A percentile compares a stretch with the other conserved stretches of the same genome.
These are phyloP conservation scores for Diddensiella transvaalensis DNA, from an alignment of 805 yeast species.

Conservation along the genomic window DNA sequence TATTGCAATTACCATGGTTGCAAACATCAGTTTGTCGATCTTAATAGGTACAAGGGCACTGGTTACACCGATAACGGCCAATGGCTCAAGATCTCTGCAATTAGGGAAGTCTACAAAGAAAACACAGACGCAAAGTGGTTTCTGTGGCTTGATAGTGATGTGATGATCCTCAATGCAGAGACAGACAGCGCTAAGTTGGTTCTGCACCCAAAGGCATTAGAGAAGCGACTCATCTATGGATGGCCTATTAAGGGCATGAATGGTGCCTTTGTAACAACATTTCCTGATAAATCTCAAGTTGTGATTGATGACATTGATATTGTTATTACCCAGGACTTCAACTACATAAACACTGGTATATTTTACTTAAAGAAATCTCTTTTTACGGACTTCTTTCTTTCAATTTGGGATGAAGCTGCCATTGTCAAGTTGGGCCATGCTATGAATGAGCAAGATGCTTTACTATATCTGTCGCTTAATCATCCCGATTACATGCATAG, in stretches of 20 bases:
- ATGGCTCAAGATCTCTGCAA: slow-evolving; percentile 35
- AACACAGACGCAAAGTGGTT: slow-evolving; percentile 37
- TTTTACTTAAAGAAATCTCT: slow-evolving; percentile 26
- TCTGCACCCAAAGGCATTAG: slow-evolving; percentile 28
- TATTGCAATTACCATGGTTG: slow-evolving; percentile 34
- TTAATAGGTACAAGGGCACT: slow-evolving; percentile 17
- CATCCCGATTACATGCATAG: slow-evolving; percentile 23
- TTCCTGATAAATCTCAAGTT: slow-evolving; percentile 14
- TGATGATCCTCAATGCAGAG: slow-evolving; percentile 31
- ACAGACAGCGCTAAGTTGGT: slow-evolving; percentile 29
- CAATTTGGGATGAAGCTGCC: slow-evolving; percentile 30
- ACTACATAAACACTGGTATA: slow-evolving; percentile 33
- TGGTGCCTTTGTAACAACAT: neutral
- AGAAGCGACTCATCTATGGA: slow-evolving; percentile 24
- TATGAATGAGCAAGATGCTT: slow-evolving; percentile 26
- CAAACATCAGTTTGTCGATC: slow-evolving; percentile 28
- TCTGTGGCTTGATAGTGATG: slow-evolving; percentile 37
- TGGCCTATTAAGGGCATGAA: slow-evolving; percentile 16
- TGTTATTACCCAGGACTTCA: slow-evolving; percentile 28
- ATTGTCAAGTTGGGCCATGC: slow-evolving; percentile 13
- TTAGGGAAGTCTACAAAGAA: slow-evolving; percentile 28
- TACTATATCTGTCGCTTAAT: slow-evolving; percentile 16
- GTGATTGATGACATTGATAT: slow-evolving; percentile 25
- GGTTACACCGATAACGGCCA: slow-evolving; percentile 1
- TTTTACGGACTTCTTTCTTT: slow-evolving; percentile 24